Evolutionary conservation across 257 asterid species (phyloP).

Genomic region (Capsicum pubescens): DNA sequence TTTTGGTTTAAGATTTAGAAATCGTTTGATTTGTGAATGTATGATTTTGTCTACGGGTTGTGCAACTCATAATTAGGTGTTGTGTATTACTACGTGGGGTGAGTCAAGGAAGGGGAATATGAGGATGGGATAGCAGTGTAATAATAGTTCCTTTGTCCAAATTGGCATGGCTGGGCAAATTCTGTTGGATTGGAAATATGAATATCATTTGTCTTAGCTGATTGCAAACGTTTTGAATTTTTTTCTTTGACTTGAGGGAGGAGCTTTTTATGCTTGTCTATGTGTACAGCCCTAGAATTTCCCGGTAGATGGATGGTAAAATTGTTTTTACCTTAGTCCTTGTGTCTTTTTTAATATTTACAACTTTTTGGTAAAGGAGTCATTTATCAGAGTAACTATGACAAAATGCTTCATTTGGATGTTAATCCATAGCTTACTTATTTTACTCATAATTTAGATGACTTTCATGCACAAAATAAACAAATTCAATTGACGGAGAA

Average conservation of each 20-base stretch:
- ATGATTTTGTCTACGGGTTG: background rate
- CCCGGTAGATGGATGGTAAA: background rate
- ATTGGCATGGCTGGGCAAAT: background rate
- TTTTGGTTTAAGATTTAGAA: background rate
- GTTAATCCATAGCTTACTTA: background rate
- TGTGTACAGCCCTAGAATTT: background rate
- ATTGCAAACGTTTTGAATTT: background rate
- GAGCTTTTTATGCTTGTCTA: background rate
- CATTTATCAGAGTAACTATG: background rate
- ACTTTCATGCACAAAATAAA: background rate
- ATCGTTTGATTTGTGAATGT: background rate
- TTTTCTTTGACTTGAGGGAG: background rate
- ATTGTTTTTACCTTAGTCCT: background rate
- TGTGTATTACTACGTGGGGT: background rate
- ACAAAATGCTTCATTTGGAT: background rate
- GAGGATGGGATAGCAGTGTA: background rate
- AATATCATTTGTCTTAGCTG: background rate
- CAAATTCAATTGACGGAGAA: background rate
- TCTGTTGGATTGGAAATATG: background rate
- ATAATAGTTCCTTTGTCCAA: background rate
- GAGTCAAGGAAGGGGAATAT: background rate
- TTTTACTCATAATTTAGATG: background rate
- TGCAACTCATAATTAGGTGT: background rate
- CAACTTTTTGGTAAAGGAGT: background rate
- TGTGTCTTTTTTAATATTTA: background rate